Percentiles rank a stretch among this genome's conserved stretches.
Conservation (phyloP, 164 flowering plant genomes). For the Brasenia schreberi region DNA sequence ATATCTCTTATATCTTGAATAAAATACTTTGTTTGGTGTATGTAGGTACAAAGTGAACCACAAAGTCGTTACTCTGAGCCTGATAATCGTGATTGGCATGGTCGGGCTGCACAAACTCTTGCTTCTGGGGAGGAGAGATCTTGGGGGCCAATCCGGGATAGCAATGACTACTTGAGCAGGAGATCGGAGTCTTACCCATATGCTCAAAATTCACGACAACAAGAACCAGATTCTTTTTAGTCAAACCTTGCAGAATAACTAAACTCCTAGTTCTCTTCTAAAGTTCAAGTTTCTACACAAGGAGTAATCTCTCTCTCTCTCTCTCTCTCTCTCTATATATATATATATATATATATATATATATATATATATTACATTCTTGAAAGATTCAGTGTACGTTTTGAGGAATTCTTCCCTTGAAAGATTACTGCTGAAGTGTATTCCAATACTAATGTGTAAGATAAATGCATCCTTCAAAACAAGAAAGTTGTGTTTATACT, state of each 20-base stretch:
- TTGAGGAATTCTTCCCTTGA: too few relatives aligned
- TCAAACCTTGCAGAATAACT: slow-evolving; percentile 48
- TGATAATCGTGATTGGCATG: slow-evolving; percentile 93
- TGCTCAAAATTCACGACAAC: slow-evolving; percentile 26
- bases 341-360: too few relatives aligned
- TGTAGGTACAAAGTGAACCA: slow-evolving; percentile 34
- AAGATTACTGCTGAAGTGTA: too few relatives aligned
- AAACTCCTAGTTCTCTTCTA: slow-evolving; percentile 35
- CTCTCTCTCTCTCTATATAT: too few relatives aligned
- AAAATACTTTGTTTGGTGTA: background rate
- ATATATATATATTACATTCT: too few relatives aligned
- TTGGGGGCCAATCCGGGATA: slow-evolving; percentile 51
- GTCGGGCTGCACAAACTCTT: slow-evolving; percentile 39
- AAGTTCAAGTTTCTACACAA: slow-evolving; percentile 36
- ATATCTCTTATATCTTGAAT: too few relatives aligned
- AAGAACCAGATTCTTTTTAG: slow-evolving; percentile 29
- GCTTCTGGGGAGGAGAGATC: slow-evolving; percentile 57
- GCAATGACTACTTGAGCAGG: slow-evolving; percentile 26
- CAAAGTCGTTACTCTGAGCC: slow-evolving; percentile 68
- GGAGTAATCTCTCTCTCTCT: too few relatives aligned
- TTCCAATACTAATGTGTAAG: too few relatives aligned
- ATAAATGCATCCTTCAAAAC: too few relatives aligned
- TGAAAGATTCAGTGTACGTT: too few relatives aligned
- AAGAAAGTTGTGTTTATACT: too few relatives aligned
- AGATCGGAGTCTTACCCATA: slow-evolving; percentile 10